Evolutionary conservation across 2,329 filamentous ascomycete genomes (phyloP), one percentile per base, ranked within the genome.

Genomic region (Xylogone sp.): DNA sequence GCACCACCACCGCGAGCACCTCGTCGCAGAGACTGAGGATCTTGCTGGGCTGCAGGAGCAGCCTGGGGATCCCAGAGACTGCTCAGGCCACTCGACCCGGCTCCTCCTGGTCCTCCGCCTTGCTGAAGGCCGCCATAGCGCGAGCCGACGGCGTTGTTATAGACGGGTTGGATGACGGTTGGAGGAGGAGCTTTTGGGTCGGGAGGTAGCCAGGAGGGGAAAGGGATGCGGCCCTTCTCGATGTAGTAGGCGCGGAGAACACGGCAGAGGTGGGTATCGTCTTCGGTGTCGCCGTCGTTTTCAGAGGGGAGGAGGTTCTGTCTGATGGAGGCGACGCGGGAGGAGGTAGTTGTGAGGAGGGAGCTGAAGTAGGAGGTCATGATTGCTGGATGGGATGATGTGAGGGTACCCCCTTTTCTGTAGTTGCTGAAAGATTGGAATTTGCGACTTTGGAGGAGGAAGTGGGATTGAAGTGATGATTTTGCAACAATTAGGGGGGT

Each of bases 261-360:
- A 63, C 94, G 89, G 71, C 90, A 95, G 64, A 97, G 88, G 74
- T 97, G 91, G 2, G 91, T 95, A 73, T 96, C 90, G 73, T 97
- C 92, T 71, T 95, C 81, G 56, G 83, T 86, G 65, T 88, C 84
- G 70, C 86, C 85, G 69, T 87, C 84, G 60, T 77, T 75, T 59
- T 87, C 84, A 66, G 76, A 75, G 50, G 88, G 82, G 57, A 92
- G 83, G 55, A 90, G 83, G 55, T 86, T 86, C 62, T 82, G 81
- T 49, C 85, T 78, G 60, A 82, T 79, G 7, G 65, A 68, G 59
- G 79, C 82, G 66, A 87, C 82, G 62, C 83, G 80, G 45, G 82
- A 83, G 51, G 83, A 81, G 42, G 83, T 84, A 56, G 79, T 83
- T 59, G 79, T 82, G 65, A 86, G 73, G 65, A 86, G 78, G 66